phyloP scores from a whole-genome alignment of 768 basidiomycete species.

The Pisolithus orientalis region DNA sequence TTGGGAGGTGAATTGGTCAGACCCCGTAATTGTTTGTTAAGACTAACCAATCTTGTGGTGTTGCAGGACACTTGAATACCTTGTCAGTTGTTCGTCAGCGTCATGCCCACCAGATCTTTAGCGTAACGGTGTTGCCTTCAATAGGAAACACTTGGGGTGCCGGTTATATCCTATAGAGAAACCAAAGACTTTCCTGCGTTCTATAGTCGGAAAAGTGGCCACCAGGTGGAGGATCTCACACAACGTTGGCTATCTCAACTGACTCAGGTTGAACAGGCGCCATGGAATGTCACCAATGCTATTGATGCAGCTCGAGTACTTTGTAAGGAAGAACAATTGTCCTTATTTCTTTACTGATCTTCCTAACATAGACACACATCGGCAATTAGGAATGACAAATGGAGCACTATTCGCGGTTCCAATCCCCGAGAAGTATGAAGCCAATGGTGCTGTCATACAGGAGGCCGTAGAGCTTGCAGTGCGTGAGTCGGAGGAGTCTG shows the following conservation, averaged over 20 bases:
- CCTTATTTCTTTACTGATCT: neutral
- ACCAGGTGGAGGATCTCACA: conserved; percentile 42
- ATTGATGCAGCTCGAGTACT: conserved; percentile 66
- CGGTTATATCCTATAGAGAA: conserved; percentile 72
- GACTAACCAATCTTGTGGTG: conserved; percentile 1
- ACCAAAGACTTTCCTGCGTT: conserved; percentile 91
- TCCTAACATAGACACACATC: conserved; percentile 50
- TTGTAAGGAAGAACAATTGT: conserved; percentile 39
- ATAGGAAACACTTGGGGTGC: conserved; percentile 93
- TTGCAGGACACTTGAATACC: conserved; percentile 72
- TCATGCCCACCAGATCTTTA: neutral
- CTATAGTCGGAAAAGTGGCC: conserved; percentile 79
- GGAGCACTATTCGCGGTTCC: conserved; percentile 85
- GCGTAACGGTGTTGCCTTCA: neutral
- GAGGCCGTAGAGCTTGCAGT: conserved; percentile 79
- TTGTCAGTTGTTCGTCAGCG: conserved; percentile 38
- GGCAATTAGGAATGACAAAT: conserved; percentile 64
- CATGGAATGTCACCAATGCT: conserved; percentile 69
- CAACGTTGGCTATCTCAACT: neutral
- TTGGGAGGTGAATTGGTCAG: conserved; percentile 50
- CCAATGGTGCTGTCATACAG: conserved; percentile 64
- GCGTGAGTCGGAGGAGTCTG: conserved; percentile 72
- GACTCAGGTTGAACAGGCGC: conserved; percentile 45
- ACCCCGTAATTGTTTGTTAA: neutral
- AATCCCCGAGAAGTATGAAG: conserved; percentile 74